These are phyloP conservation scores for Moniliophthora roreri DNA, from an alignment of 1,284 basidiomycete species.

Conservation along the genomic window DNA sequence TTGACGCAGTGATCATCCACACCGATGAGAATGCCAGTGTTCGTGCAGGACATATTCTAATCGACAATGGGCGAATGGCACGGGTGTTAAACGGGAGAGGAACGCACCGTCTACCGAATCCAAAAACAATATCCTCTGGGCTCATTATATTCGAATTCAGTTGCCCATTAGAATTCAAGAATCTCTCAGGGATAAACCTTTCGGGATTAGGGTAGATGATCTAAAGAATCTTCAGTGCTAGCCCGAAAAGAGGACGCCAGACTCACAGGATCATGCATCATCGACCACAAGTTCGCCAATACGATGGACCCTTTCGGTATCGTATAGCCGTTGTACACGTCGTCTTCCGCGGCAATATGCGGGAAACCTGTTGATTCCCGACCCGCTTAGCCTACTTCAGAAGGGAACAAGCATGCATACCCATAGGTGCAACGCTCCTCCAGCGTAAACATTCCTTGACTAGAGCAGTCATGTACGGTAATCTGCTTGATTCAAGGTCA, in stretches of 20 bases:
- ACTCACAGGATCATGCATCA: neutral
- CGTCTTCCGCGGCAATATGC: constrained; percentile 22
- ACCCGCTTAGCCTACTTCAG: too few relatives aligned
- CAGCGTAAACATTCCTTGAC: neutral
- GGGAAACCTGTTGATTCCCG: constrained; percentile 19
- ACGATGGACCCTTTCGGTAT: constrained; percentile 22
- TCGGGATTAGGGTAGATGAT: neutral
- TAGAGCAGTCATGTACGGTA: neutral
- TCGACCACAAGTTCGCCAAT: neutral
- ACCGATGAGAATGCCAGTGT: neutral
- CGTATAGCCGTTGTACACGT: constrained; percentile 24
- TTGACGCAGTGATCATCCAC: neutral
- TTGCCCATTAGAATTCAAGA: neutral
- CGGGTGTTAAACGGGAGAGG: neutral
- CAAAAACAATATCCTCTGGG: neutral
- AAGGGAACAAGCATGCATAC: neutral
- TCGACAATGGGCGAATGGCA: too few relatives aligned
- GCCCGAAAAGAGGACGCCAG: too few relatives aligned
- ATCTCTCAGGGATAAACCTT: neutral
- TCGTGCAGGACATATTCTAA: neutral
- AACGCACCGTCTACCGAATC: neutral
- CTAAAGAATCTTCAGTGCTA: neutral
- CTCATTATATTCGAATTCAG: neutral
- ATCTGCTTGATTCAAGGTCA: constrained; percentile 4
- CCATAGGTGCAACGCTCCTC: neutral